Base-by-base conservation (phyloP, 768 basidiomycete species). In the Saitozyma sp. region DNA sequence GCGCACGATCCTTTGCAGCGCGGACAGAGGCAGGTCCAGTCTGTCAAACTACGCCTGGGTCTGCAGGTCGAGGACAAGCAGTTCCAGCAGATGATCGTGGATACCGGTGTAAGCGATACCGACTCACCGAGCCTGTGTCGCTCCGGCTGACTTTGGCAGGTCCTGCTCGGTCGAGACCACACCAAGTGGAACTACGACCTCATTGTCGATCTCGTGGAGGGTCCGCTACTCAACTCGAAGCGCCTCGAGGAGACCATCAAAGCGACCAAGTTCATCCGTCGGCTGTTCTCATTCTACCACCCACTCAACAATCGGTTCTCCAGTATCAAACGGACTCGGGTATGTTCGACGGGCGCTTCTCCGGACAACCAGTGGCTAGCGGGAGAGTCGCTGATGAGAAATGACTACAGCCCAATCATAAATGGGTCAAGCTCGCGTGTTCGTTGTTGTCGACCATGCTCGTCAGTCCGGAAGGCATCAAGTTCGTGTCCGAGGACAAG, bases 31-130 rank as follows among this genome's bases (percentile, higher is more conserved):
- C 91, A 92, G 69, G 88, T 94, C 2, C 92, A 96, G 70, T 90
- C 92, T 70, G 88, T 86, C 29, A 93, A 91, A 79, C 83, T 96
- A 58, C 91, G 92, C 76, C 84, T 89, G 74, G 89, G 88, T 63
- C 87, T 96, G 85, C 90, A 92, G 80, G 91, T 98, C 86, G 96
- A 99, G 76, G 96, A 98, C 78, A 88, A 84, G 76, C 85, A 89
- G 5, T 99, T 98, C 80, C 91, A 94, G 73, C 83, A 87, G 5
- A 85, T 84, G 46, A 82, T 99, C 54, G 83, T 93, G 19, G 92
- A 96, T 70, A 91, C 92, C 2, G 90, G 92, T 80, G 92, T 92
- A 56, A 63, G 76, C 76, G 11, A 50, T 42, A 52, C 17, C n/a
- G 68, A 38, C 3, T 42, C 29, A 52, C 13, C 40, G 6, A 38